Conservation (phyloP, 179 eudicot species). For the Heliamphora pulchella region DNA sequence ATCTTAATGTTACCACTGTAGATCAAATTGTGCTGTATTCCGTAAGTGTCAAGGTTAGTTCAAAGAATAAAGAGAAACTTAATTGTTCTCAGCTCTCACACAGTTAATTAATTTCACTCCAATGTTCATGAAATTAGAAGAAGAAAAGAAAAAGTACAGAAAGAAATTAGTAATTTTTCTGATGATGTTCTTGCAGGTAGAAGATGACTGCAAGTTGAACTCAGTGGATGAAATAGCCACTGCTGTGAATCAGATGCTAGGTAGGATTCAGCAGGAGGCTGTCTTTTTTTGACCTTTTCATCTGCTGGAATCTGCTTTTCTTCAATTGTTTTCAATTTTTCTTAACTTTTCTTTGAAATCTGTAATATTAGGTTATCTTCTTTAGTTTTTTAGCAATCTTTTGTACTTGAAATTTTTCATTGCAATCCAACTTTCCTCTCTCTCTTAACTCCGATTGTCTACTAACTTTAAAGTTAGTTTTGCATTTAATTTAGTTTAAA, state of each 20-base stretch:
- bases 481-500: no score
- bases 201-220: conserved; percentile 42
- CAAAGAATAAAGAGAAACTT: no score
- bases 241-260: conserved; percentile 40
- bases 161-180: not conserved
- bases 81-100: no score
- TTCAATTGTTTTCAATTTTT: not conserved
- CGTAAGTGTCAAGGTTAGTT: conserved; percentile 46
- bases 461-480: no score
- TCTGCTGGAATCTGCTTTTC: not conserved
- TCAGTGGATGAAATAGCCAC: conserved; percentile 58
- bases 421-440: not conserved
- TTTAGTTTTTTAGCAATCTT: not conserved
- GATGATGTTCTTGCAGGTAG: conserved; percentile 34
- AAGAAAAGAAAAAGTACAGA: not conserved
- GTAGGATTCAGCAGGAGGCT: conserved; percentile 32
- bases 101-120: not conserved
- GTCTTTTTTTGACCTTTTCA: not conserved
- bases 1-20: conserved; percentile 47
- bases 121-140: not conserved
- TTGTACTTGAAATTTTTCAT: not conserved
- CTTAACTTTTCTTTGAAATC: not conserved
- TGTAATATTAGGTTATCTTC: not conserved
- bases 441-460: no score
- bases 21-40: conserved; percentile 43